phyloP scores from a whole-genome alignment of 257 asterid species.

The Petunia secreta region DNA sequence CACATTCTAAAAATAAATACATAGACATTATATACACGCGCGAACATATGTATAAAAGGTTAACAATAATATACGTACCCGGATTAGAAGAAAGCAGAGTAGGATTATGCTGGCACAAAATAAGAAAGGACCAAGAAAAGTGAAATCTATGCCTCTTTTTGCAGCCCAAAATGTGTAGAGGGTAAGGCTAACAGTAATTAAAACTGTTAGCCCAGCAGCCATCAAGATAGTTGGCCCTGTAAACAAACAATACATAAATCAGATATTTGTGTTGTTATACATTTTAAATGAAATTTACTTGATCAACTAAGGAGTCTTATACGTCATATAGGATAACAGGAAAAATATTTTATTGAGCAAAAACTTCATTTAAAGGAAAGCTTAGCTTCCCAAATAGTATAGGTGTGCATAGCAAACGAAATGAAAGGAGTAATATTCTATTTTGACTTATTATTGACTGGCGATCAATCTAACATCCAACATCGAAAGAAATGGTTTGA shows the following conservation, averaged over 20 bases:
- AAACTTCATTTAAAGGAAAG: too few species aligned
- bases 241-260: neutral
- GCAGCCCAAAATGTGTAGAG: conserved; percentile 72
- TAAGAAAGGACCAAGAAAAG: conserved; percentile 70
- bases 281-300: too few species aligned
- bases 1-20: neutral
- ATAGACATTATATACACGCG: neutral
- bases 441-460: too few species aligned
- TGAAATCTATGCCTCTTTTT: conserved; percentile 60
- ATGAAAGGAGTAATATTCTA: too few species aligned
- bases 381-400: too few species aligned
- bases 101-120: conserved; percentile 55
- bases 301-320: too few species aligned
- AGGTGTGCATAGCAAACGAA: too few species aligned
- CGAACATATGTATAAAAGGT: neutral
- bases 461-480: neutral
- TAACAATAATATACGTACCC: conserved; percentile 38
- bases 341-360: neutral
- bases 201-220: conserved; percentile 63
- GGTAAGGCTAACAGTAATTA: conserved; percentile 54
- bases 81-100: conserved; percentile 48
- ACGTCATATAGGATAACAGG: neutral
- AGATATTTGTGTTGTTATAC: too few species aligned
- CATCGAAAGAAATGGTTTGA: neutral
- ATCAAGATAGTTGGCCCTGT: conserved; percentile 55